These are phyloP conservation scores for Arthrocladium fulminans DNA, from an alignment of 2,329 filamentous ascomycete species.

Conservation along the genomic window DNA sequence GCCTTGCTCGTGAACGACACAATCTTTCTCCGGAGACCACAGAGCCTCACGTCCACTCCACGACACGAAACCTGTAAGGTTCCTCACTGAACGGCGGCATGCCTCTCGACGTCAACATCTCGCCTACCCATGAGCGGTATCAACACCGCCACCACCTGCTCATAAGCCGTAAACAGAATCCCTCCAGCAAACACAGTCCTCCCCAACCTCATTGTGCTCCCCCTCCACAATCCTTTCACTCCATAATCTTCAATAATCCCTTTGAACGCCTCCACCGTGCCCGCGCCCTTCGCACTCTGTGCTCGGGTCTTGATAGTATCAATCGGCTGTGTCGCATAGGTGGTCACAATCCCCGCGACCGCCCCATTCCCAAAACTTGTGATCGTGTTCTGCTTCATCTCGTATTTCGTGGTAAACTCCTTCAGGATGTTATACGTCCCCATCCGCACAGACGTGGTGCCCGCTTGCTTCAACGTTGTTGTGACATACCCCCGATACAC, in stretches of 20 bases:
- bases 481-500: slow-evolving; percentile 52
- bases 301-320: slow-evolving; percentile 36
- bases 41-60: too few species aligned
- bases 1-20: too few species aligned
- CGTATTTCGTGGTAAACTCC: slow-evolving; percentile 43
- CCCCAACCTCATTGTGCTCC: slow-evolving; percentile 59
- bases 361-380: slow-evolving; percentile 56
- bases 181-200: slow-evolving; percentile 58
- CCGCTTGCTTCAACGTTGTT: slow-evolving; percentile 55
- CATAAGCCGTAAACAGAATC: slow-evolving; percentile 56
- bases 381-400: slow-evolving; percentile 42
- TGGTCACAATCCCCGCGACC: slow-evolving; percentile 45
- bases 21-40: too few species aligned
- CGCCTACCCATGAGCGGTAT: slow-evolving; percentile 27
- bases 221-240: slow-evolving; percentile 55
- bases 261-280: slow-evolving; percentile 48
- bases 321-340: slow-evolving; percentile 37
- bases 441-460: slow-evolving; percentile 53
- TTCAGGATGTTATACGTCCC: slow-evolving; percentile 57
- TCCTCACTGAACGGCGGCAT: not conserved
- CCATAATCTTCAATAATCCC: slow-evolving; percentile 50
- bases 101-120: slow-evolving; percentile 1
- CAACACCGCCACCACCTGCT: slow-evolving; percentile 45
- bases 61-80: too few species aligned
- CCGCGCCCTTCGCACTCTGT: slow-evolving; percentile 47